These are phyloP conservation scores for Fusarium solani-melongenae DNA, from an alignment of 2,329 filamentous ascomycete genomes.

Conservation along the genomic window DNA sequence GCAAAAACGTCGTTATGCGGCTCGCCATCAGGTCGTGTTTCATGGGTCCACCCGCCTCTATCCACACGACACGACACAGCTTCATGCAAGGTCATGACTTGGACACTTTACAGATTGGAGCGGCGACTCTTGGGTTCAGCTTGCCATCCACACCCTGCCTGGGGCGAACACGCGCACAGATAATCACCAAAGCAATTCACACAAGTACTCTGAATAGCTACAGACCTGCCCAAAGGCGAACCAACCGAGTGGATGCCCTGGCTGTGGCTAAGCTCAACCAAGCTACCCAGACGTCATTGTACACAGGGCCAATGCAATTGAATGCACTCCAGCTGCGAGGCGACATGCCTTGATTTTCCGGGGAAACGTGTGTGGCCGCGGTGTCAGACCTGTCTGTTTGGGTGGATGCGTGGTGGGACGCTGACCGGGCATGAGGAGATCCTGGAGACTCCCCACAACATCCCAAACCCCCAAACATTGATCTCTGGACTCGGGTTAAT, in stretches of 20 bases:
- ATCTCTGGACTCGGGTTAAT: constrained; percentile 30
- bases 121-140: background rate
- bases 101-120: background rate
- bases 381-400: constrained; percentile 24
- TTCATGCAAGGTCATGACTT: constrained; percentile 7
- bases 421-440: constrained; percentile 30
- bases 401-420: constrained; percentile 37
- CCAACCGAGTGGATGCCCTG: constrained; percentile 1
- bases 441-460: constrained; percentile 35
- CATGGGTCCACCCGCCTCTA: constrained; percentile 22
- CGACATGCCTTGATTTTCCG: constrained; percentile 41
- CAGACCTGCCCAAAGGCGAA: background rate
- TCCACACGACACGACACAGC: constrained; percentile 24
- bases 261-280: constrained; percentile 23
- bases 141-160: background rate
- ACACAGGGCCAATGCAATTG: constrained; percentile 32
- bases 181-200: constrained; percentile 4
- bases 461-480: constrained; percentile 15
- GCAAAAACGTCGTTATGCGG: constrained; percentile 27
- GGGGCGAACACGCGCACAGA: background rate
- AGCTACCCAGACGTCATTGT: constrained; percentile 38
- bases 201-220: background rate
- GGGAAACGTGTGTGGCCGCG: constrained; percentile 37
- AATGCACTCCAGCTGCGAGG: constrained; percentile 40
- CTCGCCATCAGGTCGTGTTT: constrained; percentile 35